Conservation (phyloP, 202 grass and related monocot genomes). For the Cymbopogon flexuosus region DNA sequence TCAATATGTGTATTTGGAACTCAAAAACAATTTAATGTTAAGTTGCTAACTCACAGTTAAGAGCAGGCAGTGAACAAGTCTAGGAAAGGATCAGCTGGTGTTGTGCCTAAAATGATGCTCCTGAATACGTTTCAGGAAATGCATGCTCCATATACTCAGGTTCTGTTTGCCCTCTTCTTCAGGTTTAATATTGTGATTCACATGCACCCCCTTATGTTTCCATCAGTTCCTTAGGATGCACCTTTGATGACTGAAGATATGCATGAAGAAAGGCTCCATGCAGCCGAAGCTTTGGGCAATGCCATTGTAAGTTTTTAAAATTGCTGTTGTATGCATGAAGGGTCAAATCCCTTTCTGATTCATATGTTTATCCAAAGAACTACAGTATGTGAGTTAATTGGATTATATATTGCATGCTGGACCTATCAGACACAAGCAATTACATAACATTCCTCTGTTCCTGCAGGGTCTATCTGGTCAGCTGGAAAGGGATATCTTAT, state of each 20-base stretch:
- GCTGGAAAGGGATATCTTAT: slow-evolving; percentile 85
- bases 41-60: slow-evolving; percentile 33
- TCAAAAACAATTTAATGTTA: slow-evolving; percentile 15
- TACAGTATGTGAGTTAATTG: background rate
- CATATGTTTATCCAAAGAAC: background rate
- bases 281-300: slow-evolving; percentile 79
- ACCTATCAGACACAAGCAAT: slow-evolving; percentile 11
- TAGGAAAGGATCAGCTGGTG: slow-evolving; percentile 72
- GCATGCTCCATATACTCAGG: slow-evolving; percentile 97
- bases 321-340: too few species aligned
- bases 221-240: slow-evolving; percentile 69
- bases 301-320: slow-evolving; percentile 52
- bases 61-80: slow-evolving; percentile 45
- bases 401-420: background rate
- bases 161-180: slow-evolving; percentile 41
- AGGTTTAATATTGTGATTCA: slow-evolving; percentile 19
- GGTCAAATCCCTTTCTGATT: background rate
- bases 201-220: slow-evolving; percentile 26
- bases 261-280: slow-evolving; percentile 96
- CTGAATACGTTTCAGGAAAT: slow-evolving; percentile 78
- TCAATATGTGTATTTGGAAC: slow-evolving; percentile 17
- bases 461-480: slow-evolving; percentile 85
- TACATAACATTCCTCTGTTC: slow-evolving; percentile 24
- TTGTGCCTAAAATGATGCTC: slow-evolving; percentile 77
- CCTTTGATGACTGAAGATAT: slow-evolving; percentile 98